These are phyloP conservation scores for Daphne laureola DNA, from an alignment of 441 rosid genomes.

Conservation along the genomic window DNA sequence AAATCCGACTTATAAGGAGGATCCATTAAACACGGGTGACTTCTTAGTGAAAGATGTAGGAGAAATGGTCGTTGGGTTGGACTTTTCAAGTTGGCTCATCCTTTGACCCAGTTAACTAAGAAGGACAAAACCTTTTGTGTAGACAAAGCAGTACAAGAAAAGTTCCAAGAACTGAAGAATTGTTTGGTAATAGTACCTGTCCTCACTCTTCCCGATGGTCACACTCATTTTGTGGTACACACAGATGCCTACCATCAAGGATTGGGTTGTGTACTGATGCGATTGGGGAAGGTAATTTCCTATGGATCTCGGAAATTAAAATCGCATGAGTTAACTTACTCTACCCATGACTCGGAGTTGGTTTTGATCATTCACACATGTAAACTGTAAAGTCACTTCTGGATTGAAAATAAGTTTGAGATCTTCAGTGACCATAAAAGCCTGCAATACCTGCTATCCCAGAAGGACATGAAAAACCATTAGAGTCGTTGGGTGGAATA, in stretches of 20 bases:
- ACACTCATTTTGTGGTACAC: not conserved
- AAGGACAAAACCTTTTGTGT: not conserved
- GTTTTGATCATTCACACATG: not conserved
- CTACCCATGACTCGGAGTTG: not conserved
- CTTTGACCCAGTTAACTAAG: not conserved
- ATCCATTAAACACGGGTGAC: too few relatives aligned
- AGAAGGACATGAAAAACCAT: not conserved
- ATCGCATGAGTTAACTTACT: not conserved
- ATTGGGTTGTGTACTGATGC: slow-evolving; percentile 6
- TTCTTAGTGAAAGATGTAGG: too few relatives aligned
- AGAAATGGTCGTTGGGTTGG: too few relatives aligned
- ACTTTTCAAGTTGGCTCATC: too few relatives aligned
- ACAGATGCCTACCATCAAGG: not conserved
- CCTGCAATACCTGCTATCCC: too few relatives aligned
- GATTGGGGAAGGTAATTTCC: not conserved
- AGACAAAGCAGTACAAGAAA: not conserved
- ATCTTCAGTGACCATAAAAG: slow-evolving; percentile 4
- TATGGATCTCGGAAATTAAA: slow-evolving; percentile 3
- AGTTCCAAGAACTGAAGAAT: slow-evolving; percentile 8
- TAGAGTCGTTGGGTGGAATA: slow-evolving; percentile 1
- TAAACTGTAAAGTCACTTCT: not conserved
- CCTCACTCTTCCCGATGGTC: not conserved
- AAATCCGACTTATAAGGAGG: too few relatives aligned
- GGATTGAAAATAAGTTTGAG: not conserved
- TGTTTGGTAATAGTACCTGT: not conserved